Conservation (phyloP, 345 rosid genomes). For the Adansonia digitata region DNA sequence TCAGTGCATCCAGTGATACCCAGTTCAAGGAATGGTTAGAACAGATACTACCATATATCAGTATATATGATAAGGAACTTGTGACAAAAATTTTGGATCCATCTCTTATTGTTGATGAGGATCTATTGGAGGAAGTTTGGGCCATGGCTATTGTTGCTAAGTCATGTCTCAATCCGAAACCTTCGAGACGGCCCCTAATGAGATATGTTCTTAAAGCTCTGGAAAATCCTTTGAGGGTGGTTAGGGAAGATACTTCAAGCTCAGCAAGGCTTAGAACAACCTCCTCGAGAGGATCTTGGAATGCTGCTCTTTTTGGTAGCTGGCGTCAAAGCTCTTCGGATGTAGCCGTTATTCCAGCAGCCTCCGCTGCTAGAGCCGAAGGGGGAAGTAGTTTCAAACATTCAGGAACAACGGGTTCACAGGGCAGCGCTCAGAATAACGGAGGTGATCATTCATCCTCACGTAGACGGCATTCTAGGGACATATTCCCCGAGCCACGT, state of each 20-base stretch:
- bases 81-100: constrained; percentile 89
- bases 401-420: constrained; percentile 69
- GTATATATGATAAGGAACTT: constrained; percentile 85
- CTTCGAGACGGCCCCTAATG: constrained; percentile 87
- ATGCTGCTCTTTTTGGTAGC: constrained; percentile 85
- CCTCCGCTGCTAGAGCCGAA: constrained; percentile 33
- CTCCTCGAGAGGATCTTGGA: constrained; percentile 94
- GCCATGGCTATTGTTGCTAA: constrained; percentile 95
- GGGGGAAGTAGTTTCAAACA: constrained; percentile 58
- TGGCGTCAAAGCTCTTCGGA: constrained; percentile 95
- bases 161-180: constrained; percentile 93
- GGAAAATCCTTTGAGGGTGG: constrained; percentile 87
- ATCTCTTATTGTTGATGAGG: constrained; percentile 81
- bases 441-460: constrained; percentile 73
- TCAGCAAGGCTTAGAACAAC: constrained; percentile 80
- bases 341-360: constrained; percentile 41
- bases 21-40: constrained; percentile 65
- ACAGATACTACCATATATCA: constrained; percentile 67
- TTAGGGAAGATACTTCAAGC: constrained; percentile 67
- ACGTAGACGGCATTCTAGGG: constrained; percentile 69
- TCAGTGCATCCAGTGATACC: constrained; percentile 56
- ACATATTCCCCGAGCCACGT: constrained; percentile 78
- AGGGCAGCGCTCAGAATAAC: constrained; percentile 64
- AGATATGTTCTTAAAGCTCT: constrained; percentile 87
- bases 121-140: constrained; percentile 96